These are phyloP conservation scores for Glebionis coronaria DNA, from an alignment of 129 eudicot species.

Conservation along the genomic window DNA sequence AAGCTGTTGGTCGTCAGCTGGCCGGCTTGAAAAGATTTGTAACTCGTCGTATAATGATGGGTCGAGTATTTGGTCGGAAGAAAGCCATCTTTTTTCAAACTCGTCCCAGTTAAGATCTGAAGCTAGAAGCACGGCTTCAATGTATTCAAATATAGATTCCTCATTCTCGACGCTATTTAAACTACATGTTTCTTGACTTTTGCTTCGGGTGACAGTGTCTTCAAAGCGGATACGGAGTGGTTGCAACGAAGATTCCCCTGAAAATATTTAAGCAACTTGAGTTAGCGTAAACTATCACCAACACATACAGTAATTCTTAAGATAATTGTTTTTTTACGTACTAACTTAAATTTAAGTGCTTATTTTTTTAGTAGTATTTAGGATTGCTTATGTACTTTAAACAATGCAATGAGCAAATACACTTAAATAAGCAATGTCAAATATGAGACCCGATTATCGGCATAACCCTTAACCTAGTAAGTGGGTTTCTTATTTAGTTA, in stretches of 20 bases:
- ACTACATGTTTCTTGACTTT: conserved; percentile 34
- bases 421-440: too few relatives aligned
- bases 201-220: conserved; percentile 32
- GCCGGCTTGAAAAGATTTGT: conserved; percentile 61
- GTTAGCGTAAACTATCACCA: conserved; percentile 19
- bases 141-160: conserved; percentile 32
- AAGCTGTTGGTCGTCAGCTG: conserved; percentile 60
- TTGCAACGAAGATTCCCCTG: conserved; percentile 53
- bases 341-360: too few relatives aligned
- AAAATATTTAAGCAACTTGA: conserved; percentile 9
- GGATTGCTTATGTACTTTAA: too few relatives aligned
- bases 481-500: not conserved
- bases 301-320: too few relatives aligned
- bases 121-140: conserved; percentile 37
- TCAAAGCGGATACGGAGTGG: conserved; percentile 72
- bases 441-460: too few relatives aligned
- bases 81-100: conserved; percentile 35
- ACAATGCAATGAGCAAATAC: too few relatives aligned
- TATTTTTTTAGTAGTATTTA: too few relatives aligned
- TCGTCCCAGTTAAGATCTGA: conserved; percentile 41
- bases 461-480: too few relatives aligned
- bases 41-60: conserved; percentile 71
- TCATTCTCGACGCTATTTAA: conserved; percentile 41
- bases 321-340: too few relatives aligned
- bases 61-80: conserved; percentile 52